These are phyloP conservation scores for Colletotrichum plurivorum DNA, from an alignment of 2,329 filamentous ascomycete genomes.

Conservation along the genomic window DNA sequence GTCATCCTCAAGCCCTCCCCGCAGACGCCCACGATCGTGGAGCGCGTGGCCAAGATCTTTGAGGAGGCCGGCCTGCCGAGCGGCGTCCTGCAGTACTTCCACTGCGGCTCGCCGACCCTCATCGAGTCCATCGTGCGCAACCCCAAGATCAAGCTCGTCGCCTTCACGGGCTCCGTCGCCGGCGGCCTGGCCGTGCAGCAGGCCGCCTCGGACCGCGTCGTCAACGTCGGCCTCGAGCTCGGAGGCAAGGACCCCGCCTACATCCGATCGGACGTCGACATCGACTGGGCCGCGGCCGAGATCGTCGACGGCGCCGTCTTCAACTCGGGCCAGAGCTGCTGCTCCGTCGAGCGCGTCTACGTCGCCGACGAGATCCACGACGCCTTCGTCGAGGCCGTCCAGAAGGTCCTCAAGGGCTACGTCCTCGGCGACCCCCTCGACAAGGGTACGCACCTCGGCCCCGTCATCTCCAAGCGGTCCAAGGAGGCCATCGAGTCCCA, in stretches of 20 bases:
- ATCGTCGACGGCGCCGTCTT: constrained; percentile 97
- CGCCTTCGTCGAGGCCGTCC: constrained; percentile 82
- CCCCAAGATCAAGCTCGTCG: constrained; percentile 83
- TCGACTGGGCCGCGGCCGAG: constrained; percentile 92
- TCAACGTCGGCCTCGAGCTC: constrained; percentile 90
- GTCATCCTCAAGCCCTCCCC: constrained; percentile 96
- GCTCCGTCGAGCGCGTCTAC: constrained; percentile 91
- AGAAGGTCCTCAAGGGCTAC: constrained; percentile 85
- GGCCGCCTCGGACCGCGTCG: constrained; percentile 85
- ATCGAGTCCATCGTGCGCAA: constrained; percentile 86
- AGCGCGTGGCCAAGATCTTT: constrained; percentile 85
- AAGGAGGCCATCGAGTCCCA: constrained; percentile 84
- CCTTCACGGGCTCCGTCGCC: constrained; percentile 94
- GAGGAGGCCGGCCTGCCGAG: constrained; percentile 83
- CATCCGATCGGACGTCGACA: constrained; percentile 85
- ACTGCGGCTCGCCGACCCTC: constrained; percentile 83
- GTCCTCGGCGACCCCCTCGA: constrained; percentile 90
- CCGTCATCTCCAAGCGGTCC: constrained; percentile 86
- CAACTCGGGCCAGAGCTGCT: constrained; percentile 99
- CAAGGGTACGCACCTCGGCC: constrained; percentile 84
- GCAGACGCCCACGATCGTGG: constrained; percentile 92
- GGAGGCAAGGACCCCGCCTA: constrained; percentile 97
- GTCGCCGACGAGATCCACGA: constrained; percentile 90
- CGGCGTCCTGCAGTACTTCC: constrained; percentile 92
- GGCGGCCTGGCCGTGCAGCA: constrained; percentile 89